Percentiles rank a stretch among this genome's conserved stretches.
These are phyloP conservation scores for Ceratocystis ficicola DNA, from an alignment of 2,329 filamentous ascomycete genomes.

Conservation along the genomic window DNA sequence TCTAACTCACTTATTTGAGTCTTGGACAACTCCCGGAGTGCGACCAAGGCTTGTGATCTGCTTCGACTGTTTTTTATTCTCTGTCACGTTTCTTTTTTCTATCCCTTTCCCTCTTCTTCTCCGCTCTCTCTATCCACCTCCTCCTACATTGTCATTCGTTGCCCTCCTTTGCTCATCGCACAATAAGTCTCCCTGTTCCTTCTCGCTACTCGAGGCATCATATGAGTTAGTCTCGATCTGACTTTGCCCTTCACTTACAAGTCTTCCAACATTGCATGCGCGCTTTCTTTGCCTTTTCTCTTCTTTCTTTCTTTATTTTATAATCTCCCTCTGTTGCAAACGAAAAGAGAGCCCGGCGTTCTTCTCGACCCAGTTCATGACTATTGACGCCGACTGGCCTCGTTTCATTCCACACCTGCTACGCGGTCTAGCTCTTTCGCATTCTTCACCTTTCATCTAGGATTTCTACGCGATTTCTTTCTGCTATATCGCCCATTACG, in stretches of 20 bases:
- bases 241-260: not conserved
- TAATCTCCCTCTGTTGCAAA: not conserved
- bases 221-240: not conserved
- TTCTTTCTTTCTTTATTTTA: slow-evolving; percentile 3
- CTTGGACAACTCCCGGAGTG: slow-evolving; percentile 20
- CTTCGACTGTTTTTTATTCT: slow-evolving; percentile 14
- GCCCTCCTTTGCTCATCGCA: not conserved
- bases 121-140: not conserved
- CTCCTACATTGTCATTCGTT: slow-evolving; percentile 3
- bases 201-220: not conserved
- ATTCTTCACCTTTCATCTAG: slow-evolving; percentile 8
- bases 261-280: not conserved
- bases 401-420: slow-evolving; percentile 2
- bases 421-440: slow-evolving; percentile 5
- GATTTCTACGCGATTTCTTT: not conserved
- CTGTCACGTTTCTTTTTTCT: slow-evolving; percentile 4
- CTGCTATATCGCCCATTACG: not conserved
- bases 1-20: slow-evolving; percentile 15
- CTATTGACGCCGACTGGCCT: not conserved
- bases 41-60: slow-evolving; percentile 17
- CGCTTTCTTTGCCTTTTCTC: slow-evolving; percentile 9
- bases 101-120: not conserved
- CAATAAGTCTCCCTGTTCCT: not conserved
- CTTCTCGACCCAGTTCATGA: slow-evolving; percentile 1
- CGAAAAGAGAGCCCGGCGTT: slow-evolving; percentile 2